phyloP scores from a whole-genome alignment of 345 rosid species.

The Crucihimalaya himalaica region DNA sequence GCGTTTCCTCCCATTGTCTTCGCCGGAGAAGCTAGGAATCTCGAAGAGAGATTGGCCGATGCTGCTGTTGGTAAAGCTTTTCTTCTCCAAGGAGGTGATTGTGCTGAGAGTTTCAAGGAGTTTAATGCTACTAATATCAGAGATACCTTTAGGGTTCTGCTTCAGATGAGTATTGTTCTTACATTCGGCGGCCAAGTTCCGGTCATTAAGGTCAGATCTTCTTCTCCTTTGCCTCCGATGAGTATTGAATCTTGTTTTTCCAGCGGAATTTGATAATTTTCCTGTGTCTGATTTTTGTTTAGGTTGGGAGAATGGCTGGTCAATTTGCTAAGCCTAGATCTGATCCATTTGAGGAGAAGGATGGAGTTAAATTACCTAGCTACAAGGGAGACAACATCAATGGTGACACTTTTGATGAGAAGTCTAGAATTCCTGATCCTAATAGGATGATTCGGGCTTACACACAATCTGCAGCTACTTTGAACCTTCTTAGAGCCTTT shows the following conservation, averaged over 20 bases:
- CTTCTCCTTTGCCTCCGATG: neutral
- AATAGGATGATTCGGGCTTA: constrained; percentile 61
- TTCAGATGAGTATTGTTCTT: constrained; percentile 67
- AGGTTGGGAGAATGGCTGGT: constrained; percentile 79
- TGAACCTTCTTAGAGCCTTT: constrained; percentile 69
- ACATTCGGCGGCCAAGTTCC: constrained; percentile 67
- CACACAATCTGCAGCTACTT: constrained; percentile 56
- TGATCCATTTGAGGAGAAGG: constrained; percentile 50
- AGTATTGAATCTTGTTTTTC: neutral
- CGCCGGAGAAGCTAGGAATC: constrained; percentile 56
- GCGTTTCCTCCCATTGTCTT: constrained; percentile 55
- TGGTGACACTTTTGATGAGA: constrained; percentile 58
- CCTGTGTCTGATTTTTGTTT: neutral
- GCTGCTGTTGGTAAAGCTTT: constrained; percentile 57
- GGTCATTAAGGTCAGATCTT: constrained; percentile 50
- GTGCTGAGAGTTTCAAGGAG: constrained; percentile 69
- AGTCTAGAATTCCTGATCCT: constrained; percentile 63
- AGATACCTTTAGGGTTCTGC: constrained; percentile 56
- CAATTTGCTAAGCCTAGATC: constrained; percentile 67
- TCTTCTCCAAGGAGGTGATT: constrained; percentile 60
- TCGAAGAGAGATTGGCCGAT: constrained; percentile 52
- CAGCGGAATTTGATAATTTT: neutral
- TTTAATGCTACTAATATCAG: constrained; percentile 51
- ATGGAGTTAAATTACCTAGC: constrained; percentile 58
- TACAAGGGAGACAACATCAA: constrained; percentile 69